Base-by-base conservation (phyloP, 495 filamentous ascomycete species). In the Lepraria neglecta region DNA sequence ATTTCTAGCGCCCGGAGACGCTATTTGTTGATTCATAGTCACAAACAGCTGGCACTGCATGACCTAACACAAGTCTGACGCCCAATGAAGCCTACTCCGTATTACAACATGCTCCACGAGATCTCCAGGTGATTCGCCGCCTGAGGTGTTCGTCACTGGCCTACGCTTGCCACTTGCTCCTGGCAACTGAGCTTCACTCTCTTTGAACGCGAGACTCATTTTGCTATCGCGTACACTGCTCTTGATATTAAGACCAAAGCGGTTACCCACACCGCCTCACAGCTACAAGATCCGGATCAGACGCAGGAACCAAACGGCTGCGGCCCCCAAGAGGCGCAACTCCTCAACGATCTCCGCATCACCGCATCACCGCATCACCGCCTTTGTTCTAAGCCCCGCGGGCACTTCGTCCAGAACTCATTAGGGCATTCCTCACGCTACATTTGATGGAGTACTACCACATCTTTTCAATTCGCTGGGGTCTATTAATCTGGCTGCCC, bases 41-140 rank as follows among this genome's bases (percentile, higher is more conserved):
- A 54, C 51, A 54, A 54, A 54, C 51, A 54, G 51, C 51, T 54
- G 51, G 51, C 51, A 54, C 28, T 54, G 51, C 51, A 54, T 54
- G 51, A 33, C 51, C 51, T 33, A 54, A 54, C 28, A 54, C 28
- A 54, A 33, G 17, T 28, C 9, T 54, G 31, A 54, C 30, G 51
- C 51, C 51, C 51, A 54, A 54, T 54, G 35, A 54, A 33, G 35
- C 51, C n/a, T 53, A 54, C 30, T 12, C n/a, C n/a, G 21, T 38
- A 12, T 10, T 38, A 38, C 35, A 53, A 54, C 51, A 54, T 54
- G 11, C 31, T 54, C 31, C 31, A 35, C 51, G 10, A 35, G 14
- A 53, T 31, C 51, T 33, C 19, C 51, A 11, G 17, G 17, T 38
- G 51, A 54, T 54, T 54, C 51, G 51, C 51, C 17, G 51, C 51